Percentiles rank a stretch among this genome's conserved stretches.
These are phyloP conservation scores for Sporothrix mexicana DNA, from an alignment of 2,329 filamentous ascomycete genomes.

Conservation along the genomic window DNA sequence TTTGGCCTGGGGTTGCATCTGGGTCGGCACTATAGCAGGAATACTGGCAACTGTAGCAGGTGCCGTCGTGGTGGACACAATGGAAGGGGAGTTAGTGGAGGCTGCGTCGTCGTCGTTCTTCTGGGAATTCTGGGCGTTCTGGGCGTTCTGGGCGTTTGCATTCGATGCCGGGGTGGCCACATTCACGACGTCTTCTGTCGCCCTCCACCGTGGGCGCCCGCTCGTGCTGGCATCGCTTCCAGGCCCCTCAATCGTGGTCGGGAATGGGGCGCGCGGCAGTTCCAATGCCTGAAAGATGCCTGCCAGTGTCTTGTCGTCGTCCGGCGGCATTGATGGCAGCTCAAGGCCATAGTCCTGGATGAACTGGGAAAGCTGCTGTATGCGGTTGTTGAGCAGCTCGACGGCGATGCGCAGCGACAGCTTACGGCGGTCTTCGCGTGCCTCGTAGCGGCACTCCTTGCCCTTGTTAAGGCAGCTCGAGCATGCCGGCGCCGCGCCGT, in stretches of 20 bases:
- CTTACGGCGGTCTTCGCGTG: conserved; percentile 43
- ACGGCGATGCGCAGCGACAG: conserved; percentile 31
- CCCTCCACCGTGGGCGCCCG: too few species aligned
- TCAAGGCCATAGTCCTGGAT: neutral
- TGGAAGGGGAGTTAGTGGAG: too few species aligned
- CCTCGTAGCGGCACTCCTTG: conserved; percentile 41
- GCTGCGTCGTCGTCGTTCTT: too few species aligned
- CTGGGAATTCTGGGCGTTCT: too few species aligned
- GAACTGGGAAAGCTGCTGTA: neutral
- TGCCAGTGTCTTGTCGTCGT: conserved; percentile 29
- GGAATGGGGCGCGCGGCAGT: neutral
- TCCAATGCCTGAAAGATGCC: conserved; percentile 24
- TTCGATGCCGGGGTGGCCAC: neutral
- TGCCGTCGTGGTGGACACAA: conserved; percentile 2
- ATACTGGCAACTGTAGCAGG: neutral
- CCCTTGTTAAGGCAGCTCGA: conserved; percentile 40
- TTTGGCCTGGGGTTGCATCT: too few species aligned
- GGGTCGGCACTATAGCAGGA: neutral
- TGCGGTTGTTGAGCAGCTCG: neutral
- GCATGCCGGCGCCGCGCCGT: conserved; percentile 36
- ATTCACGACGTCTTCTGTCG: neutral
- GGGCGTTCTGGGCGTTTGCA: neutral
- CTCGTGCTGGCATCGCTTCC: neutral
- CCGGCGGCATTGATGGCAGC: conserved; percentile 26
- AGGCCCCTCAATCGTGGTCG: neutral